Percentiles rank a stretch among this genome's conserved stretches.
These are phyloP conservation scores for Backusella morwellensis DNA, from an alignment of 192 early-diverging fungal species.

Conservation along the genomic window DNA sequence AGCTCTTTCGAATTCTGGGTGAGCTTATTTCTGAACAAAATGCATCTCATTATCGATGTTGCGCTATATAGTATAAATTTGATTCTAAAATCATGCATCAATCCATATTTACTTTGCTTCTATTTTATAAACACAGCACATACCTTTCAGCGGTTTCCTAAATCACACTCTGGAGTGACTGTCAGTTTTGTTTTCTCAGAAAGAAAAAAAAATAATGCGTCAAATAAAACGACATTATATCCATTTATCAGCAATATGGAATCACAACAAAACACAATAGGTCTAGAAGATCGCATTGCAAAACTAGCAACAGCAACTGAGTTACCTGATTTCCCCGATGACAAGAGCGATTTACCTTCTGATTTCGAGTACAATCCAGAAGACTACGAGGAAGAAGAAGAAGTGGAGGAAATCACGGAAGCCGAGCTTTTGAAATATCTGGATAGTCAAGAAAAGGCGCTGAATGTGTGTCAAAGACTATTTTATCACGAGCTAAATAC, in stretches of 20 bases:
- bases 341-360: slow-evolving; percentile 47
- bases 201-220: background rate
- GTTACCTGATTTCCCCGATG: slow-evolving; percentile 49
- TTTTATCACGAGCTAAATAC: slow-evolving; percentile 47
- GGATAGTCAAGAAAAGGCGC: slow-evolving; percentile 39
- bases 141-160: background rate
- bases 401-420: slow-evolving; percentile 50
- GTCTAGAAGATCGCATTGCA: slow-evolving; percentile 39
- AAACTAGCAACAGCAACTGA: slow-evolving; percentile 24
- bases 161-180: background rate
- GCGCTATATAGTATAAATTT: too few relatives aligned
- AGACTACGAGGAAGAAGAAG: slow-evolving; percentile 43
- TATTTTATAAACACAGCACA: too few relatives aligned
- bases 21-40: too few relatives aligned
- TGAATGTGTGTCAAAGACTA: slow-evolving; percentile 40
- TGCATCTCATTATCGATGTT: too few relatives aligned
- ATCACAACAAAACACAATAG: slow-evolving; percentile 6
- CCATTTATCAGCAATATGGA: background rate
- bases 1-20: too few relatives aligned
- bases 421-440: slow-evolving; percentile 44
- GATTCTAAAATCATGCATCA: too few relatives aligned
- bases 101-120: too few relatives aligned
- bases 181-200: background rate
- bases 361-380: slow-evolving; percentile 52
- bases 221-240: background rate